phyloP scores from a whole-genome alignment of 768 basidiomycete species.

The Kwoniella newhampshirensis region DNA sequence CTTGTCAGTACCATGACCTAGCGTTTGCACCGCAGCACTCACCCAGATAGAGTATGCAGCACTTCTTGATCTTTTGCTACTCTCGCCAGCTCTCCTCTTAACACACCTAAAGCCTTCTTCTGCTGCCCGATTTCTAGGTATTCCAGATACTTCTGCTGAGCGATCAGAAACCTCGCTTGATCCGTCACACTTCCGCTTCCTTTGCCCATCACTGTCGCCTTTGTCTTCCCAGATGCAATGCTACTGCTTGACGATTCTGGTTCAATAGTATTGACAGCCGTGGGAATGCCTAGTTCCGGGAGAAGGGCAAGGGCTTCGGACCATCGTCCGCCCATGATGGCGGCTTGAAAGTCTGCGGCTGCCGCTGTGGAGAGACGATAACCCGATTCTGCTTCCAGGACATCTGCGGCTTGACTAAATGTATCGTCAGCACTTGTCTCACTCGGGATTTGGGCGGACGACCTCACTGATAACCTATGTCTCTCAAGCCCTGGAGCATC shows the following conservation, averaged over 20 bases:
- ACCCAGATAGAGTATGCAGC: constrained; percentile 87
- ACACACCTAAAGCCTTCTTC: constrained; percentile 75
- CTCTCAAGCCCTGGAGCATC: constrained; percentile 81
- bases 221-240: constrained; percentile 31
- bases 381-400: constrained; percentile 88
- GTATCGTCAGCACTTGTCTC: constrained; percentile 36
- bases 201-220: constrained; percentile 9
- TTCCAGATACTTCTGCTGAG: constrained; percentile 94
- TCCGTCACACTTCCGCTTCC: constrained; percentile 51
- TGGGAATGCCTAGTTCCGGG: constrained; percentile 63
- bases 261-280: constrained; percentile 39
- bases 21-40: constrained; percentile 30
- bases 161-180: constrained; percentile 83
- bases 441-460: constrained; percentile 66
- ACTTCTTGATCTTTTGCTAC: constrained; percentile 74
- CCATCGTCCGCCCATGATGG: constrained; percentile 80
- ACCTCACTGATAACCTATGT: constrained; percentile 69
- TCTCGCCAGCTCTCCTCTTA: constrained; percentile 85
- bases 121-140: constrained; percentile 77
- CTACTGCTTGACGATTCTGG: constrained; percentile 49
- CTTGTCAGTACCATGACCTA: constrained; percentile 17
- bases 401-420: constrained; percentile 77
- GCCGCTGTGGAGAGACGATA: constrained; percentile 76
- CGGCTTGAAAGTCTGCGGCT: constrained; percentile 75
- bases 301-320: constrained; percentile 70